phyloP scores from a whole-genome alignment of 768 basidiomycete species.

The Xerocomellus chrysenteron region DNA sequence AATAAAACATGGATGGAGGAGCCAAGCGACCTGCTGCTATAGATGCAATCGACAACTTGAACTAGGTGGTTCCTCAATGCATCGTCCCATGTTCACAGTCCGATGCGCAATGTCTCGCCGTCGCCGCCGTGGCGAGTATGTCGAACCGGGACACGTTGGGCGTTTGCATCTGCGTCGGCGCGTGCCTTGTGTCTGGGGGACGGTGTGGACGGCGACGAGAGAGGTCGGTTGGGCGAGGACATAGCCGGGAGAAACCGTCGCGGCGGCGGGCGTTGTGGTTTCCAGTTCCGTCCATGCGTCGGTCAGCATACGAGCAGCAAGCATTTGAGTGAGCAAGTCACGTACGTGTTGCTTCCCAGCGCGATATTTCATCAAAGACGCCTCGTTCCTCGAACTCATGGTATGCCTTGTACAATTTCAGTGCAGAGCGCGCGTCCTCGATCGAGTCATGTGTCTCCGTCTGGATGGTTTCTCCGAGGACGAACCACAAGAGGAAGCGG shows the following conservation, averaged over 20 bases:
- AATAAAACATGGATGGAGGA: no score
- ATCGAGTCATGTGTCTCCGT: conserved; percentile 64
- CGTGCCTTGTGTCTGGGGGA: background rate
- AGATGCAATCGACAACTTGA: no score
- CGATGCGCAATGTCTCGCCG: no score
- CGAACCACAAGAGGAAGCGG: conserved; percentile 55
- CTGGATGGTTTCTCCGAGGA: conserved; percentile 77
- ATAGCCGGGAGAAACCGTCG: background rate
- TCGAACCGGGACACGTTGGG: conserved; percentile 29
- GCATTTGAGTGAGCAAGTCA: background rate
- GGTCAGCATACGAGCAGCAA: no score
- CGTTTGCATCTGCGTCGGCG: background rate
- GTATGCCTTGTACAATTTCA: conserved; percentile 29
- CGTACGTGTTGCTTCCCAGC: conserved; percentile 74
- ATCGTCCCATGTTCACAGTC: no score
- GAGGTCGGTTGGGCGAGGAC: background rate
- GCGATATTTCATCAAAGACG: conserved; percentile 74
- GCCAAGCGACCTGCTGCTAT: no score
- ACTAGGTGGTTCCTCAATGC: no score
- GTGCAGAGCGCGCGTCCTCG: conserved; percentile 80
- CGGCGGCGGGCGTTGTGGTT: conserved; percentile 39
- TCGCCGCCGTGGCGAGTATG: conserved; percentile 14
- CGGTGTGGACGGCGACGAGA: conserved; percentile 6
- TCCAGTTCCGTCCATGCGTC: conserved; percentile 46
- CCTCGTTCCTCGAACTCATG: no score